Base-by-base conservation (phyloP, 2,329 filamentous ascomycete species). In the Phialemonium atrogriseum region DNA sequence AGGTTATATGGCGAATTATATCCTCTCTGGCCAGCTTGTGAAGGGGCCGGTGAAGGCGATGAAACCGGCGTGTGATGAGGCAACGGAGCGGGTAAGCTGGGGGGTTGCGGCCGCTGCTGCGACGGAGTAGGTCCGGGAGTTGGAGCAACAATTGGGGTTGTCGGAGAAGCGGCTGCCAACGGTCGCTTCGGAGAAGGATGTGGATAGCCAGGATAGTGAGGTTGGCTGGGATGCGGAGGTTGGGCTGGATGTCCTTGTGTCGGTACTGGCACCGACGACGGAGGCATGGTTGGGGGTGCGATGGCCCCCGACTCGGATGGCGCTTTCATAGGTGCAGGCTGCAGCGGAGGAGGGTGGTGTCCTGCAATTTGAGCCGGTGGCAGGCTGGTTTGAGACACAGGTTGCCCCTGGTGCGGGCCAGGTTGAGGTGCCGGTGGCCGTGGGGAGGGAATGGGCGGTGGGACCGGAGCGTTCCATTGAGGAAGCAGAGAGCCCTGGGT, bases 261-360 rank as follows among this genome's bases (percentile, higher is more conserved):
- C 3, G 36, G 13, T 4, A 14, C 12, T 20, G 54, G 51, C 10
- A 39, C 44, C n/a, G 58, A 53, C 30, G 54, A 49, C 10, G 44
- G 44, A n/a, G 58, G 48, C 5, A 52, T 52, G 10, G 58, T 56
- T 2, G 49, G 49, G 11, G 54, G 7, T 53, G 38, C 14, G 51
- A 49, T 9, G 54, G 49, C 33, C 37, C 37, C 28, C 50, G 53
- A 11, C 47, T 49, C 24, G 43, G 37, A 12, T 36, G 40, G 25
- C 7, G 38, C 10, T 32, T 40, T 35, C 29, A 31, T 46, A 12
- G 52, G 50, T 4, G 50, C 54, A 11, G 55, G 51, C 22, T 60
- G 59, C 10, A 55, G 19, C 5, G 56, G 52, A 5, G 58, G 47
- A 10, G 52, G 50, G 30, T 54, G 39, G 20, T 63, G 58, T 3